phyloP scores from a whole-genome alignment of 1,284 basidiomycete species.

The Ustilago shanxiensis region DNA sequence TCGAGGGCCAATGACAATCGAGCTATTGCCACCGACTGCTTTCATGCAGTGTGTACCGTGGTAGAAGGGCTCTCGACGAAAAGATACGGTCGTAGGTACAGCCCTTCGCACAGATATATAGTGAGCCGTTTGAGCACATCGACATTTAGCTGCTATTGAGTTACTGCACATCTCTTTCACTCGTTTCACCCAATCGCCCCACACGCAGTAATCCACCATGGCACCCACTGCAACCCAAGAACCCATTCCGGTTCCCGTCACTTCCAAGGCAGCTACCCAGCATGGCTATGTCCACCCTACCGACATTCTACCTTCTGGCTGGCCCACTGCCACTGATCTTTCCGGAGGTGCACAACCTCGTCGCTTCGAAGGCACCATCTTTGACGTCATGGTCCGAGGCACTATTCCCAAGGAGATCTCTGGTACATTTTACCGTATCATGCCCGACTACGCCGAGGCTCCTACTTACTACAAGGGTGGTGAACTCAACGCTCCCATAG shows the following conservation, averaged over 20 bases:
- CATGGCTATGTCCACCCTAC: constrained; percentile 33
- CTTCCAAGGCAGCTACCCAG: constrained; percentile 23
- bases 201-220: constrained; percentile 25
- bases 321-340: constrained; percentile 39
- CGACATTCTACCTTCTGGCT: constrained; percentile 32
- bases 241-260: constrained; percentile 18
- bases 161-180: too few species aligned
- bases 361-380: constrained; percentile 42
- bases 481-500: constrained; percentile 40
- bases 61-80: too few species aligned
- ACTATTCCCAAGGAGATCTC: constrained; percentile 33
- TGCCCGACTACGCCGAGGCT: constrained; percentile 40
- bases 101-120: too few species aligned
- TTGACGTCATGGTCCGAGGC: constrained; percentile 30
- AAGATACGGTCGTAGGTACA: too few species aligned
- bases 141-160: too few species aligned
- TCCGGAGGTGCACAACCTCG: constrained; percentile 35
- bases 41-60: too few species aligned
- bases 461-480: constrained; percentile 33
- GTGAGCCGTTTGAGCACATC: too few species aligned
- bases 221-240: constrained; percentile 33
- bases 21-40: too few species aligned
- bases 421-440: constrained; percentile 49
- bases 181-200: too few species aligned
- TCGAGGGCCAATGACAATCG: too few species aligned